Evolutionary conservation across 2,329 filamentous ascomycete genomes (phyloP), one percentile per base, ranked within the genome.

Genomic region (Fusarium sp.): DNA sequence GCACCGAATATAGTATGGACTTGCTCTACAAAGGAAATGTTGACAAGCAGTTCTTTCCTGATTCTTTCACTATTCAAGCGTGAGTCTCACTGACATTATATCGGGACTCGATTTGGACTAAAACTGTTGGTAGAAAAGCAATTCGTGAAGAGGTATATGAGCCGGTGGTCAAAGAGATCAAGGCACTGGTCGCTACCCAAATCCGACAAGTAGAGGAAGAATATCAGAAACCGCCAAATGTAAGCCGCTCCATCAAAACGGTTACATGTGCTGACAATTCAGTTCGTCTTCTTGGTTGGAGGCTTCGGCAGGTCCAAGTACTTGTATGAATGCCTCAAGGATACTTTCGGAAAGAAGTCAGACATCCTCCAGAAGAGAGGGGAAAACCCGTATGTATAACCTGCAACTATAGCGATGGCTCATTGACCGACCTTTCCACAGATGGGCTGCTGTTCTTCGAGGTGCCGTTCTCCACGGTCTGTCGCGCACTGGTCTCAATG

Each of bases 271-370:
- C 34, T 31, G 43, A 51, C 19, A 5, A 4, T 18, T 6, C 8
- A 83, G 82, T 79, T 76, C 26, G 28, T 83, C 4, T 74, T 83
- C 8, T 71, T 83, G 1, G 81, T 80, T 0, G 81, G 82, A 0
- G 82, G 82, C 0, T 80, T 83, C 26, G 81, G 81, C 0, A 70
- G 77, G 16, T 79, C 75, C 25, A 42, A 25, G 0, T 81, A 79
- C 18, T 41, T 83, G 4, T 65, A 66, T 12, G 58, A 73, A 4
- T 59, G 65, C 3, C 64, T 83, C 2, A 62, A 63, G 0, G 28
- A 57, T 0, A 37, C 25, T 0, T n/a, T 74, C 0, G 58, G 28
- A 9, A 69, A 31, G 9, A 57, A 55, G 21, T 51, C 69, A 2
- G 75, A 75, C 6, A 60, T 83, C 9, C 63, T 83, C 1, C 80